A percentile compares a stretch with the other conserved stretches of the same genome.
These are phyloP conservation scores for Blumeria hordei DNA, from an alignment of 2,329 filamentous ascomycete species.

Conservation along the genomic window DNA sequence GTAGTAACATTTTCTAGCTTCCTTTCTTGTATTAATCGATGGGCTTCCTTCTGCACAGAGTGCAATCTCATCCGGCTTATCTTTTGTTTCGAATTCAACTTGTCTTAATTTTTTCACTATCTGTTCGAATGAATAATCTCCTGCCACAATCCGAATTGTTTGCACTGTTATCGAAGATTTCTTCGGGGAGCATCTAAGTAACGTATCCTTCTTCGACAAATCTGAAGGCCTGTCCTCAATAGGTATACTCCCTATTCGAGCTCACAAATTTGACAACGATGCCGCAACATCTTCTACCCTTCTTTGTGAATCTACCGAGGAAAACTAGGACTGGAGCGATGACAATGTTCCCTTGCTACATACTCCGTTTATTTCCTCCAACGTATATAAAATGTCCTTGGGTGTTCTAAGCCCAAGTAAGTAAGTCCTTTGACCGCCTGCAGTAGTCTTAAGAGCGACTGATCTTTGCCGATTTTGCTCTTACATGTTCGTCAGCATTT, in stretches of 20 bases:
- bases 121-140: background rate
- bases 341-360: background rate
- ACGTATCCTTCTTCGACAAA: background rate
- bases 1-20: too few species aligned
- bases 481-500: background rate
- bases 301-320: background rate
- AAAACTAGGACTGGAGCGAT: background rate
- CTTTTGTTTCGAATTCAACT: slow-evolving; percentile 1
- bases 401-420: background rate
- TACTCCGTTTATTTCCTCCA: background rate
- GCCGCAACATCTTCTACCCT: background rate
- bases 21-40: too few species aligned
- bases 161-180: background rate
- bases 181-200: background rate
- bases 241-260: background rate
- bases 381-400: background rate
- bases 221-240: background rate
- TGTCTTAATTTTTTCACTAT: background rate
- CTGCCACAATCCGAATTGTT: background rate
- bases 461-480: background rate
- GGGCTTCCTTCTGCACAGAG: too few species aligned
- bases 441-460: background rate
- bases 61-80: too few species aligned
- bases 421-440: background rate
- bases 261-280: background rate